Percentiles rank a stretch among this genome's conserved stretches.
These are phyloP conservation scores for Ceratobasidium sp. DNA, from an alignment of 1,284 basidiomycete genomes.

Conservation along the genomic window DNA sequence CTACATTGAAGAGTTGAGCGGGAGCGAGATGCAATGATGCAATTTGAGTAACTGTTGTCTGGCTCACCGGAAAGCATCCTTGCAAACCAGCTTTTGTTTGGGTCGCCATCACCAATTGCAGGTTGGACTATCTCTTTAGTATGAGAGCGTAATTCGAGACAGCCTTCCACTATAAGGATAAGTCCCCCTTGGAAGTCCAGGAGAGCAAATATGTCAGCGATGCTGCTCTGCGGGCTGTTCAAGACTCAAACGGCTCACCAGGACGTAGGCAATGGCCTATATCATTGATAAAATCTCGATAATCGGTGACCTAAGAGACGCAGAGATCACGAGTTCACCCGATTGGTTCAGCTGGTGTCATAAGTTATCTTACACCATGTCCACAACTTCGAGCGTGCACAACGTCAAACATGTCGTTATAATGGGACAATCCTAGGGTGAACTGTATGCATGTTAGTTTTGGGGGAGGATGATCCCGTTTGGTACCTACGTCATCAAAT, in stretches of 20 bases:
- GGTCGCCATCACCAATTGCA: conserved; percentile 42
- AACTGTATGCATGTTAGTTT: not conserved
- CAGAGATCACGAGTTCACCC: not conserved
- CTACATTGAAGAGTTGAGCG: not conserved
- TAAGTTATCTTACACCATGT: conserved; percentile 28
- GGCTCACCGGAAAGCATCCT: conserved; percentile 45
- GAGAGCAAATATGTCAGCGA: too few relatives aligned
- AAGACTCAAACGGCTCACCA: conserved; percentile 8
- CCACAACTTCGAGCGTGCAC: conserved; percentile 46
- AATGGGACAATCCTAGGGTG: conserved; percentile 45
- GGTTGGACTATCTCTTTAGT: conserved; percentile 38
- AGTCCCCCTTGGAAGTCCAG: conserved; percentile 30
- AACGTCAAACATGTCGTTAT: conserved; percentile 47
- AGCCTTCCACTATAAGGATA: conserved; percentile 43
- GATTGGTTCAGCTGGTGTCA: not conserved
- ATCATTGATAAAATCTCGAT: conserved; percentile 41
- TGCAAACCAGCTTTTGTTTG: conserved; percentile 45
- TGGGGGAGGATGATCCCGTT: not conserved
- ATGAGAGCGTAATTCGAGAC: conserved; percentile 41
- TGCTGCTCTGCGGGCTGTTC: not conserved
- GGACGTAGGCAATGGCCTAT: conserved; percentile 43
- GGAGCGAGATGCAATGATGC: not conserved
- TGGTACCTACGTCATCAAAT: conserved; percentile 46
- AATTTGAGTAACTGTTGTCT: not conserved
- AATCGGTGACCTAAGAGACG: conserved; percentile 37